Base-by-base conservation (phyloP, 2,329 filamentous ascomycete species). In the Lithohypha guttulata region DNA sequence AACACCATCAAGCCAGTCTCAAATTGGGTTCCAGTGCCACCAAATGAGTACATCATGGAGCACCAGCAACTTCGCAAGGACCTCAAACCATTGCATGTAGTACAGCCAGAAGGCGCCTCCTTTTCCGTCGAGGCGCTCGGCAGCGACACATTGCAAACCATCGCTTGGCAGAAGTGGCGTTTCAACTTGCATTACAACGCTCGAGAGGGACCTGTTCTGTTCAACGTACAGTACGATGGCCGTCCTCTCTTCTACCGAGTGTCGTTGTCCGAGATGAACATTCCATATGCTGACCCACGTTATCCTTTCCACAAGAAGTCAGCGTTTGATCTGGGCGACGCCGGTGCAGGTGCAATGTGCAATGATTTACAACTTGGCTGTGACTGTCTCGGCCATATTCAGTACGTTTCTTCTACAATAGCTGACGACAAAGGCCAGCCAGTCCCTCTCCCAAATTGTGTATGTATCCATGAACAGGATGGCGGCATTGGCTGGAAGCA, bases 381-480 rank as follows among this genome's bases (percentile, higher is more conserved):
- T 50, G 79, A 83, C 54, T 83, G 79, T 51, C 63, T 82, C 1
- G 79, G 79, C 3, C 73, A 75, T 13, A 82, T 83, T 52, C 73
- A 81, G 52, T 82, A 83, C 50, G 66, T 82, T 26, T n/a, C n/a
- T n/a, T n/a, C n/a, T n/a, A n/a, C n/a, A 11, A 58, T 79, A 2
- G 68, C 68, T 10, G 69, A 78, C 43, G 70, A 73, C 50, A 73
- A 76, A 42, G 79, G 77, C 13, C 65, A 70, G 11, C 66, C 73
- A 1, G 53, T 73, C 2, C 59, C 66, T 1, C 70, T 80, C 63
- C 70, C 76, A n/a, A 82, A 81, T 43, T 71, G 76, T 9, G 64
- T 83, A 25, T 82, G 79, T 52, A 68, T 82, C 34, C 79, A 83
- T 53, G 79, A 83, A 53, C 77, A 81, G 56, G 79, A 83, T 48